Conservation (phyloP, 1,284 basidiomycete genomes). For the Ustilago lituana region DNA sequence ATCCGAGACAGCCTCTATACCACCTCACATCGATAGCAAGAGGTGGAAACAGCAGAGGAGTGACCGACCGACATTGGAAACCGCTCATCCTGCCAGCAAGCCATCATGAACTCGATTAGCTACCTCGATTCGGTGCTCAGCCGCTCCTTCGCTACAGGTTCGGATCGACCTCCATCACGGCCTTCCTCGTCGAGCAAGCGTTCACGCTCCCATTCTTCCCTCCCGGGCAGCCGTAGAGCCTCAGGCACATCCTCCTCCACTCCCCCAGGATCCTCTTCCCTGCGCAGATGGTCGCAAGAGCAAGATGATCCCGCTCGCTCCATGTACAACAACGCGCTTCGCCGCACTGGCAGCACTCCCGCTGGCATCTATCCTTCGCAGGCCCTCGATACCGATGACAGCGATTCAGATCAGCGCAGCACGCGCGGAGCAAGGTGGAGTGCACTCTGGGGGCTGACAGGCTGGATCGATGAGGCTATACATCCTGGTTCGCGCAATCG, state of each 20-base stretch:
- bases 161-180: conserved; percentile 24
- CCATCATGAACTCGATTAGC: conserved; percentile 57
- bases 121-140: conserved; percentile 60
- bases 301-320: conserved; percentile 15
- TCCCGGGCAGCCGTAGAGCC: conserved; percentile 32
- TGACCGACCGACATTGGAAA: too few relatives aligned
- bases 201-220: conserved; percentile 40
- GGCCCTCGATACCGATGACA: conserved; percentile 32
- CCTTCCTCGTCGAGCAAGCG: conserved; percentile 24
- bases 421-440: conserved; percentile 29
- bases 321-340: conserved; percentile 23
- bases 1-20: not conserved
- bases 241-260: conserved; percentile 29
- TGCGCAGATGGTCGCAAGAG: conserved; percentile 47
- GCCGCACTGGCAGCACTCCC: conserved; percentile 40
- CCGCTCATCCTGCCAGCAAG: too few relatives aligned
- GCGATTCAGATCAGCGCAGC: conserved; percentile 19
- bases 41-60: too few relatives aligned
- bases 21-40: too few relatives aligned
- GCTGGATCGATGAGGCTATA: conserved; percentile 46
- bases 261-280: conserved; percentile 16
- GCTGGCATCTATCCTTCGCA: conserved; percentile 16
- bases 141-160: conserved; percentile 39
- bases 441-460: conserved; percentile 41
- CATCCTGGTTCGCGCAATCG: conserved; percentile 21